These are phyloP conservation scores for Verbascum thapsus DNA, from an alignment of 257 asterid genomes.

Conservation along the genomic window DNA sequence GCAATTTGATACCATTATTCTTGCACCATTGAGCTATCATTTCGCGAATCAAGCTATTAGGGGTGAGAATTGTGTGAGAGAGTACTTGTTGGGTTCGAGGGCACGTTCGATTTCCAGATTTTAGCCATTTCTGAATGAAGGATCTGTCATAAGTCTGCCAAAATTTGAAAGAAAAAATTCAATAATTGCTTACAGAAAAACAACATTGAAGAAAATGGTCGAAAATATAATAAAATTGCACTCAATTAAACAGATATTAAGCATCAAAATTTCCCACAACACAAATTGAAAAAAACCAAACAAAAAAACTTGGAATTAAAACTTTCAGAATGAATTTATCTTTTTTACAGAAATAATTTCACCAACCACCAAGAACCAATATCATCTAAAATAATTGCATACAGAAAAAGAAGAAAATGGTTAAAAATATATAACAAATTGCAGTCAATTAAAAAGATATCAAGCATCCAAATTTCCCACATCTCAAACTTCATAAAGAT, in stretches of 20 bases:
- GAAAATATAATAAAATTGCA: too few relatives aligned
- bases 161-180: constrained; percentile 14
- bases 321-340: neutral
- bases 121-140: constrained; percentile 82
- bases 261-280: too few relatives aligned
- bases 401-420: constrained; percentile 13
- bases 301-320: too few relatives aligned
- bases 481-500: too few relatives aligned
- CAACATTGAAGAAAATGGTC: neutral
- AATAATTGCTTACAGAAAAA: constrained; percentile 19
- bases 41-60: constrained; percentile 67
- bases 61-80: constrained; percentile 67
- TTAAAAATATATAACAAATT: too few relatives aligned
- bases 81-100: constrained; percentile 90
- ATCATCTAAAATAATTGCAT: constrained; percentile 20
- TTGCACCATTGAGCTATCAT: constrained; percentile 80
- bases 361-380: neutral
- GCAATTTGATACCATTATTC: constrained; percentile 55
- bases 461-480: too few relatives aligned
- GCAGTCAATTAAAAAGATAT: too few relatives aligned
- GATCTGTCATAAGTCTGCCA: constrained; percentile 89
- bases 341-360: neutral
- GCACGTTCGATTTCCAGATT: constrained; percentile 80
- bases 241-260: too few relatives aligned
- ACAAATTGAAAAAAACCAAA: too few relatives aligned